phyloP scores from a whole-genome alignment of 768 basidiomycete genomes.

The Glaciozyma antarctica region DNA sequence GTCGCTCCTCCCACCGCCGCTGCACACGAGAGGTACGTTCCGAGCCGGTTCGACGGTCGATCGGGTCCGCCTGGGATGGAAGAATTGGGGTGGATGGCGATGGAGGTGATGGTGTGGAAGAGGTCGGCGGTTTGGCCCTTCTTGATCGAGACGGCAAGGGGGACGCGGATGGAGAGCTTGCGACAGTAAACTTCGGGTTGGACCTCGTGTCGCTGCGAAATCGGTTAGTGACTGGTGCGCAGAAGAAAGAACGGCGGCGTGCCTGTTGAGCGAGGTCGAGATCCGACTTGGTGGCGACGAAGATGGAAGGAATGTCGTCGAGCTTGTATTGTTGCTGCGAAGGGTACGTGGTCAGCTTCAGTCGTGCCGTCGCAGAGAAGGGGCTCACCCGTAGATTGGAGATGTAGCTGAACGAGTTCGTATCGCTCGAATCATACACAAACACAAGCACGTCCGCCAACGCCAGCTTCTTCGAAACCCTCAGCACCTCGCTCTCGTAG shows the following conservation, averaged over 20 bases:
- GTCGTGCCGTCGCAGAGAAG: slow-evolving; percentile 5
- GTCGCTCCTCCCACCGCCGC: slow-evolving; percentile 64
- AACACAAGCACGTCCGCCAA: slow-evolving; percentile 89
- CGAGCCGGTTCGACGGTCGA: slow-evolving; percentile 59
- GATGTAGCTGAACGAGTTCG: slow-evolving; percentile 97
- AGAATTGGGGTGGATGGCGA: slow-evolving; percentile 74
- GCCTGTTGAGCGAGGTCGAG: slow-evolving; percentile 92
- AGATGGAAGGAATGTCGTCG: slow-evolving; percentile 87
- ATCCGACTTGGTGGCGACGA: slow-evolving; percentile 98
- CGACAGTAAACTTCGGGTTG: slow-evolving; percentile 96
- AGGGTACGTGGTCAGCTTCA: not conserved
- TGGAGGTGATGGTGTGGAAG: slow-evolving; percentile 71
- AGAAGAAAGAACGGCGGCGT: slow-evolving; percentile 23
- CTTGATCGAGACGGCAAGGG: slow-evolving; percentile 85
- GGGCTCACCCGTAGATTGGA: slow-evolving; percentile 81
- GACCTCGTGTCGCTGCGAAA: slow-evolving; percentile 77
- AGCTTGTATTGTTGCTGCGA: slow-evolving; percentile 92
- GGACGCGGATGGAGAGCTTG: slow-evolving; percentile 77
- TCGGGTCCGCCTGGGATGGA: slow-evolving; percentile 78
- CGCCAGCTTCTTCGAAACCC: slow-evolving; percentile 83
- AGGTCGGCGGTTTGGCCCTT: slow-evolving; percentile 75
- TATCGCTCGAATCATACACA: slow-evolving; percentile 94
- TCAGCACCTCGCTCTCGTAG: slow-evolving; percentile 81
- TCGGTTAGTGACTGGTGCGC: too few relatives aligned
- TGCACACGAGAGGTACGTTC: slow-evolving; percentile 62